These are phyloP conservation scores for Aspergillus melleus DNA, from an alignment of 2,329 filamentous ascomycete species.

Conservation along the genomic window DNA sequence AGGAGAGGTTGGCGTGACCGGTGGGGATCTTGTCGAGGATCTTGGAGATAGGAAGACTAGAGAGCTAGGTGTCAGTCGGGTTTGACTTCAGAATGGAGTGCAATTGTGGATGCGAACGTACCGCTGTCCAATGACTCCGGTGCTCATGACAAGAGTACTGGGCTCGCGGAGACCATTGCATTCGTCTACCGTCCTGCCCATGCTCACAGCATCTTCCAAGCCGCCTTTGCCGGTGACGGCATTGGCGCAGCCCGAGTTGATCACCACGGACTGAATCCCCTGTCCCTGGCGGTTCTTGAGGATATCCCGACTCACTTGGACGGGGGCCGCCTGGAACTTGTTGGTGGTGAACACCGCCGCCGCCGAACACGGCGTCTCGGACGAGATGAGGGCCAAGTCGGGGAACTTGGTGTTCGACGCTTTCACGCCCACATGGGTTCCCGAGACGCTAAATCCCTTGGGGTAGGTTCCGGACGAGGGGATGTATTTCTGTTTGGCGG, in stretches of 20 bases:
- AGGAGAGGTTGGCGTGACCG: slow-evolving; percentile 69
- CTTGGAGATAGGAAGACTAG: slow-evolving; percentile 81
- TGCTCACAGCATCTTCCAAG: slow-evolving; percentile 79
- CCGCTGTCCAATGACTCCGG: slow-evolving; percentile 94
- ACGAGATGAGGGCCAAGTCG: slow-evolving; percentile 85
- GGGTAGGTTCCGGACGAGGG: slow-evolving; percentile 84
- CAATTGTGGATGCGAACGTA: slow-evolving; percentile 33
- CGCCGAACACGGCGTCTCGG: slow-evolving; percentile 79
- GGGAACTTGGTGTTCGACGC: slow-evolving; percentile 86
- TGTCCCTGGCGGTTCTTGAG: slow-evolving; percentile 65
- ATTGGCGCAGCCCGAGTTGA: slow-evolving; percentile 97
- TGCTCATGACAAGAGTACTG: slow-evolving; percentile 94
- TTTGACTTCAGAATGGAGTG: background rate
- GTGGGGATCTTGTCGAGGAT: slow-evolving; percentile 80
- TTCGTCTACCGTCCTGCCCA: slow-evolving; percentile 77
- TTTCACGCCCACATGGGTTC: slow-evolving; percentile 91
- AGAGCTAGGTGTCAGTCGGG: slow-evolving; percentile 1
- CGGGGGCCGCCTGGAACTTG: slow-evolving; percentile 94
- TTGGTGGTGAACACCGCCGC: slow-evolving; percentile 97
- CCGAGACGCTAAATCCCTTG: slow-evolving; percentile 82
- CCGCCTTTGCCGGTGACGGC: slow-evolving; percentile 92
- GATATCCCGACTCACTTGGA: slow-evolving; percentile 77
- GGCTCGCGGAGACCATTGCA: slow-evolving; percentile 55
- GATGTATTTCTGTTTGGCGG: slow-evolving; percentile 85
- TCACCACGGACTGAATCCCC: slow-evolving; percentile 76